Evolutionary conservation across 371 early-diverging fungal species (phyloP), one percentile per base, ranked within the genome.

Genomic region (Lichtheimia ramosa): DNA sequence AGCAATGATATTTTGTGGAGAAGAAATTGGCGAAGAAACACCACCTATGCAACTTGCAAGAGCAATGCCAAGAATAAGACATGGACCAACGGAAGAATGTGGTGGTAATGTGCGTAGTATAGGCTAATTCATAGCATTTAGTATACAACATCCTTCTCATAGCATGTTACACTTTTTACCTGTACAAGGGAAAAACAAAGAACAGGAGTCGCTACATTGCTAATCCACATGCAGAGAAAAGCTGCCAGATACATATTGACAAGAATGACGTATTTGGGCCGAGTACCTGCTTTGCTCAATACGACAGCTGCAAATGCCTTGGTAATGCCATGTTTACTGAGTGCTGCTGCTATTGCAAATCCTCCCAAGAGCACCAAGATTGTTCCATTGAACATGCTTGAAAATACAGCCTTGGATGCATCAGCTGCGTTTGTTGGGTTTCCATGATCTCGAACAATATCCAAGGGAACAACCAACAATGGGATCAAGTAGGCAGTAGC

Each of bases 301-400:
- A 92, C 77, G 10, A 74, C 63, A n/a, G 83, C 71, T 1, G 92
- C 91, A 58, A 88, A 68, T 4, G 80, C 74, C 61, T 89, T 90
- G 53, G 93, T 89, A 58, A 91, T 84, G 28, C 87, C 77, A 63
- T 88, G 64, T 23, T 73, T 71, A 58, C 71, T 69, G 1, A 74
- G 67, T n/a, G 97, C 96, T 1, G 94, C 92, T 4, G 97, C 98
- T 24, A 97, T 83, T 2, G 96, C 82, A 80, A 97, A 97, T 0
- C 98, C 96, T 57, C 97, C 97, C 10, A 97, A 77, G 6, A 97
- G 81, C 23, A 97, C 75, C 94, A 97, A 92, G 63, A 96, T 93
- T n/a, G 95, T 95, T 0, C 95, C 92, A 15, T 88, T 89, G 65
- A 96, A 97, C 98, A 97, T 97, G 49, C 92, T 85, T 3, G 86